These are phyloP conservation scores for Phytophthora capsici DNA, from an alignment of 352 stramenopile genomes.

Conservation along the genomic window DNA sequence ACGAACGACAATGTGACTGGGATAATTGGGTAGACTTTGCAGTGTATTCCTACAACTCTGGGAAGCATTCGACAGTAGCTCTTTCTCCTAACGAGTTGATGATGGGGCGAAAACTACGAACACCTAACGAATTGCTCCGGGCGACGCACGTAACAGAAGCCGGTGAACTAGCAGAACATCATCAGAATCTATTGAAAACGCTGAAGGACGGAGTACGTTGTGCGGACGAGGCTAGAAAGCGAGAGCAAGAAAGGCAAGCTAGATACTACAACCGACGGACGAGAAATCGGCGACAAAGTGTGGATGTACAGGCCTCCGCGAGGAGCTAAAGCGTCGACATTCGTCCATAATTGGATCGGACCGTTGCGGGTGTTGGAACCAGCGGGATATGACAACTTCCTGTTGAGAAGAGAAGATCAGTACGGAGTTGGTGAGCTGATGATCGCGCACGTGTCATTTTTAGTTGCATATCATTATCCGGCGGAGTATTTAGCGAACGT, in stretches of 20 bases:
- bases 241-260: not conserved
- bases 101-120: not conserved
- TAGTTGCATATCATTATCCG: constrained; percentile 2
- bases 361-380: not conserved
- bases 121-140: not conserved
- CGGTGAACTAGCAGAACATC: not conserved
- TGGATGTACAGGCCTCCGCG: no score
- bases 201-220: not conserved
- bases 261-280: not conserved
- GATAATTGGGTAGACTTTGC: constrained; percentile 7
- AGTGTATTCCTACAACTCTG: constrained; percentile 3
- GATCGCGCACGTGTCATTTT: constrained; percentile 7
- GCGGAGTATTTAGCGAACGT: not conserved
- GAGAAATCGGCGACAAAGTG: not conserved
- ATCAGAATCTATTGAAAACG: not conserved
- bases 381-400: not conserved
- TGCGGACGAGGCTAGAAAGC: not conserved
- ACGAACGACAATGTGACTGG: not conserved
- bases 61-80: not conserved
- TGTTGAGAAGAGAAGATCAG: constrained; percentile 2
- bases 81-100: not conserved
- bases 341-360: constrained; percentile 5
- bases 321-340: not conserved
- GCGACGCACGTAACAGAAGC: not conserved
- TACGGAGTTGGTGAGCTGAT: not conserved